Percentiles rank a stretch among this genome's conserved stretches.
Conservation (phyloP, 305 asterid species). For the Fraxinus greggii region DNA sequence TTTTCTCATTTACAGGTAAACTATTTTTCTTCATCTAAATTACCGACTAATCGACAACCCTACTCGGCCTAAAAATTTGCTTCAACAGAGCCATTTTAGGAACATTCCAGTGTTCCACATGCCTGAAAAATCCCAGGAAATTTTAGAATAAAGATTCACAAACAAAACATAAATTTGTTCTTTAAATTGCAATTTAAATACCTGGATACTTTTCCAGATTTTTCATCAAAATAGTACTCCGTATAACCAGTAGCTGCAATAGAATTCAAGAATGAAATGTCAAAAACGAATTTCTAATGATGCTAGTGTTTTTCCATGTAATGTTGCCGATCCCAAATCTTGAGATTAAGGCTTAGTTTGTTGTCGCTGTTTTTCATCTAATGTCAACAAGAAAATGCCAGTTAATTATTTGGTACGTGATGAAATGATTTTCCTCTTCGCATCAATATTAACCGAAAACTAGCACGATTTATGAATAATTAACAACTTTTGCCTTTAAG, state of each 20-base stretch:
- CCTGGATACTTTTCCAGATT: slow-evolving; percentile 87
- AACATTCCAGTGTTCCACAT: slow-evolving; percentile 92
- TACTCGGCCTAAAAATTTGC: slow-evolving; percentile 75
- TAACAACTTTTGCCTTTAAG: neutral
- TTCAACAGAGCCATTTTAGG: slow-evolving; percentile 89
- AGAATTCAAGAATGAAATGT: slow-evolving; percentile 6
- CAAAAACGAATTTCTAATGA: neutral
- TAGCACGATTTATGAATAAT: neutral
- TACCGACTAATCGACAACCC: slow-evolving; percentile 31
- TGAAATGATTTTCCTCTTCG: neutral
- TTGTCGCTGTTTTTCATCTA: neutral
- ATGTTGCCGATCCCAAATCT: neutral
- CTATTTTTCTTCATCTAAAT: slow-evolving; percentile 7
- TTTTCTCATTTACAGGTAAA: neutral
- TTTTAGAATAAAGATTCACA: neutral
- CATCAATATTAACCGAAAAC: neutral
- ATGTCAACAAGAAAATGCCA: neutral
- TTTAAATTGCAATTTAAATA: slow-evolving; percentile 9
- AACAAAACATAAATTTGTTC: neutral
- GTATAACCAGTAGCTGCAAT: slow-evolving; percentile 96
- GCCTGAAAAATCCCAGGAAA: slow-evolving; percentile 42
- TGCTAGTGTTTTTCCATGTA: neutral
- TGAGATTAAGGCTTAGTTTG: neutral
- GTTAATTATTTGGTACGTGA: too few relatives aligned
- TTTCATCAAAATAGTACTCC: slow-evolving; percentile 68